A percentile compares a stretch with the other conserved stretches of the same genome.
These are phyloP conservation scores for Delonix regia DNA, from an alignment of 306 rosid genomes.

Conservation along the genomic window DNA sequence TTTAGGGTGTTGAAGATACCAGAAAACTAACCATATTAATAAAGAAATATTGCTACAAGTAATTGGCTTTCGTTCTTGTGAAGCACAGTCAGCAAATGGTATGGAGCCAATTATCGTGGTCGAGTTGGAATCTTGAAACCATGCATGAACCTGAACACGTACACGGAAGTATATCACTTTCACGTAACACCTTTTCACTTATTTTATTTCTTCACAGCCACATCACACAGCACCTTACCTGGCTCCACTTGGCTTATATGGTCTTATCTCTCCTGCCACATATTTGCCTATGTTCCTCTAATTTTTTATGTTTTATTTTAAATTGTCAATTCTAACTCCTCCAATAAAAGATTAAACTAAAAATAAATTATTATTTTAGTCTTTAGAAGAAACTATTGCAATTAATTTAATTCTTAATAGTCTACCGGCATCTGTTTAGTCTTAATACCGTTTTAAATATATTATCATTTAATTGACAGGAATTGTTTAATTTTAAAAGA, in stretches of 20 bases:
- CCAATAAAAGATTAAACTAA: background rate
- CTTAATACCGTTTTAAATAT: no score
- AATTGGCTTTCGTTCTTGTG: no score
- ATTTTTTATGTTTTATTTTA: background rate
- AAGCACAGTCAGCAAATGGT: constrained; percentile 8
- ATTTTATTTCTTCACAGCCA: constrained; percentile 26
- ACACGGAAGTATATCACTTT: constrained; percentile 46
- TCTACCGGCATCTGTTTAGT: no score
- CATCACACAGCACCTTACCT: constrained; percentile 9
- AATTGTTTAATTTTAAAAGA: no score
- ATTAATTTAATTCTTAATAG: no score
- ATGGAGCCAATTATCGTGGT: constrained; percentile 38
- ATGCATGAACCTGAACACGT: constrained; percentile 88
- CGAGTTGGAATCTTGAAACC: constrained; percentile 38
- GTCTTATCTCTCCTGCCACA: background rate
- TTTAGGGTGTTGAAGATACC: background rate
- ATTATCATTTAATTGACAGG: no score
- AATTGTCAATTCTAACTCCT: background rate
- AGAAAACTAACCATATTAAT: background rate
- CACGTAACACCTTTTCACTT: constrained; percentile 46
- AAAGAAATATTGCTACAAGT: constrained; percentile 14
- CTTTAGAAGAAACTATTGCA: no score
- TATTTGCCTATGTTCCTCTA: constrained; percentile 1
- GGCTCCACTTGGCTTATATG: constrained; percentile 32
- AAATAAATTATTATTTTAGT: no score